A percentile compares a stretch with the other conserved stretches of the same genome.
phyloP scores from a whole-genome alignment of 257 asterid species.

The Agastache rugosa region DNA sequence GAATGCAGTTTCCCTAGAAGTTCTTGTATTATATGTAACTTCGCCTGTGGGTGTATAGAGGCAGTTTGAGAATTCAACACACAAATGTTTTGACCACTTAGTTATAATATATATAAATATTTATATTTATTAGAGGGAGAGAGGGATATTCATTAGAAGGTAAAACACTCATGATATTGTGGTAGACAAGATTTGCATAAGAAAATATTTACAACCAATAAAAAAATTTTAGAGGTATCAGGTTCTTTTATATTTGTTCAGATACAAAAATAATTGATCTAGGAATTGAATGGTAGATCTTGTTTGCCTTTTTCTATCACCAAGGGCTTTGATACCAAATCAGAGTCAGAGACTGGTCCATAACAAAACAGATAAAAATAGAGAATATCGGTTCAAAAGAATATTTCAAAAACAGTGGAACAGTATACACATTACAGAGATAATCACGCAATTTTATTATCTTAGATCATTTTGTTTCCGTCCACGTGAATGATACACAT shows the following conservation, averaged over 20 bases:
- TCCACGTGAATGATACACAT: not conserved
- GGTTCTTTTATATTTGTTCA: not conserved
- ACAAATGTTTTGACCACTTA: too few relatives aligned
- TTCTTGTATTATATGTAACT: conserved; percentile 87
- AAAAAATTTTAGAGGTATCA: not conserved
- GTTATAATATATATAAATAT: too few relatives aligned
- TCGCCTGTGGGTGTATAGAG: conserved; percentile 59
- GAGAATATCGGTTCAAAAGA: not conserved
- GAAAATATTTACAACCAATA: not conserved
- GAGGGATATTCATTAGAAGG: too few relatives aligned
- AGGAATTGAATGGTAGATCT: conserved; percentile 12
- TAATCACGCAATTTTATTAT: not conserved
- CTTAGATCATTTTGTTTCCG: not conserved
- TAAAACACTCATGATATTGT: not conserved
- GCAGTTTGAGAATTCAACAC: not conserved
- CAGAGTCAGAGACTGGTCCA: not conserved
- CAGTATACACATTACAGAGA: not conserved
- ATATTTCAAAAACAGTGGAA: not conserved
- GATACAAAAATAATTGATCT: not conserved
- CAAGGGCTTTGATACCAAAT: too few relatives aligned
- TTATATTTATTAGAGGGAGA: too few relatives aligned
- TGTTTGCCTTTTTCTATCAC: not conserved
- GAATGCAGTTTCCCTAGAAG: conserved; percentile 90
- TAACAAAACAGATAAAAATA: not conserved
- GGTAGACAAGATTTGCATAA: not conserved